These are phyloP conservation scores for Flaveria brownii DNA, from an alignment of 129 eudicot species.

Conservation along the genomic window DNA sequence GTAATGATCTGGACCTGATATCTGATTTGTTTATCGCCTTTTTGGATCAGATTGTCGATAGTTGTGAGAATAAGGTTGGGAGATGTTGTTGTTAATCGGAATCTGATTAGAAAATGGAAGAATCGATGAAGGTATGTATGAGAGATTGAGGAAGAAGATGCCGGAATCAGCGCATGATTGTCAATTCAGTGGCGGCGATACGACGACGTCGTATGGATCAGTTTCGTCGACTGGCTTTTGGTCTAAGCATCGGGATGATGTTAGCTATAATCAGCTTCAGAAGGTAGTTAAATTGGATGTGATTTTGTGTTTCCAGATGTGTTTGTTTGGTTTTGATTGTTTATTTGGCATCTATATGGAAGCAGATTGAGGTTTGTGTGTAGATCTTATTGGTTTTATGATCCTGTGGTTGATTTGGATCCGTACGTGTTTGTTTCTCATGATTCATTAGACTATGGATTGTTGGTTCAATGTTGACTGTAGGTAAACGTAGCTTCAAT, in stretches of 20 bases:
- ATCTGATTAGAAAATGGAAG: constrained; percentile 22
- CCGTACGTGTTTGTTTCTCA: constrained; percentile 12
- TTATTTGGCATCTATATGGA: background rate
- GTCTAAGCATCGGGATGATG: constrained; percentile 78
- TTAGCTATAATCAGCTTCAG: constrained; percentile 84
- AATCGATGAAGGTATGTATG: constrained; percentile 23
- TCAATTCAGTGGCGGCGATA: constrained; percentile 46
- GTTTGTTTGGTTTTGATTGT: constrained; percentile 4
- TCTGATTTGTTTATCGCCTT: background rate
- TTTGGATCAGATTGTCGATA: constrained; percentile 33
- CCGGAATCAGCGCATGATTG: constrained; percentile 63
- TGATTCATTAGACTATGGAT: constrained; percentile 10
- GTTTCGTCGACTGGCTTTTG: constrained; percentile 64
- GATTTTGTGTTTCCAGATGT: background rate
- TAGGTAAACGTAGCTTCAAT: constrained; percentile 19
- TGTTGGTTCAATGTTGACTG: constrained; percentile 21
- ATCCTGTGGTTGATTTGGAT: constrained; percentile 18
- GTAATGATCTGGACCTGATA: constrained; percentile 23
- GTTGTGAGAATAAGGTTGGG: constrained; percentile 12
- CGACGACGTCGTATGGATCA: constrained; percentile 54
- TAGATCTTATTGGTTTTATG: constrained; percentile 23
- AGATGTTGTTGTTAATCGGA: constrained; percentile 11
- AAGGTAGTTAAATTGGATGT: constrained; percentile 56
- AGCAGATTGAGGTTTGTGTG: constrained; percentile 23
- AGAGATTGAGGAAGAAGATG: constrained; percentile 53